Base-by-base conservation (phyloP, 2,329 filamentous ascomycete species). In the Aspergillus glaucus region DNA sequence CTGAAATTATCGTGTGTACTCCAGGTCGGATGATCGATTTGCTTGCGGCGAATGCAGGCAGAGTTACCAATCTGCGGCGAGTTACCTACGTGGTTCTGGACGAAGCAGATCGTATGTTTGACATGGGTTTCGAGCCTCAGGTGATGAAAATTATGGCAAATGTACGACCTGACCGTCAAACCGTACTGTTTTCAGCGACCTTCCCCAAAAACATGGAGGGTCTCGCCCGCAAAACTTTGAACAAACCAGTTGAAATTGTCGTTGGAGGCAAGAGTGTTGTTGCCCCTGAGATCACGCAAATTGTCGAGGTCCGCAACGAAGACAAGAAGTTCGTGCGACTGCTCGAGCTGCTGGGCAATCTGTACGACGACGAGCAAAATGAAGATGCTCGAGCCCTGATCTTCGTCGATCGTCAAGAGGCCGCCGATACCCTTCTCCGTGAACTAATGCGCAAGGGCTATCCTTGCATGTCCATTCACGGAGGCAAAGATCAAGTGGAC, bases 91-190 rank as follows among this genome's bases (percentile, higher is more conserved):
- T 96, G 21, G 93, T 98, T 9, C 80, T 98, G 36, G 93, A 98
- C 65, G 93, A 98, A 72, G 93, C 93, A 43, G 93, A 98, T 70
- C 86, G 93, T 53, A 97, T 98, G 93, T 96, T 97, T 65, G 93
- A 98, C 67, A 97, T 98, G 93, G 93, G 93, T 12, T 98, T 98
- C 63, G 92, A 95, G 70, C 92, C 93, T 2, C 93, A 98, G 68
- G 91, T 98, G 47, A 93, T 93, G 82, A 96, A 95, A 69, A 93
- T 98, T 50, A 84, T 97, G 64, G 83, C 84, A 56, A 95, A 93
- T 62, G 87, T 95, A 66, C 85, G 93, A 43, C 91, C 93, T 0
- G 88, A 96, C 65, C 85, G 88, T 45, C 93, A 98, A 66, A 95
- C 90, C 0, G 90, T 97, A 45, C 78, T 97, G 21, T 98, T 97